Percentiles rank a stretch among this genome's conserved stretches.
Evolutionary conservation across 2,329 filamentous ascomycete species (phyloP).

Genomic region (Cadophora sp.): DNA sequence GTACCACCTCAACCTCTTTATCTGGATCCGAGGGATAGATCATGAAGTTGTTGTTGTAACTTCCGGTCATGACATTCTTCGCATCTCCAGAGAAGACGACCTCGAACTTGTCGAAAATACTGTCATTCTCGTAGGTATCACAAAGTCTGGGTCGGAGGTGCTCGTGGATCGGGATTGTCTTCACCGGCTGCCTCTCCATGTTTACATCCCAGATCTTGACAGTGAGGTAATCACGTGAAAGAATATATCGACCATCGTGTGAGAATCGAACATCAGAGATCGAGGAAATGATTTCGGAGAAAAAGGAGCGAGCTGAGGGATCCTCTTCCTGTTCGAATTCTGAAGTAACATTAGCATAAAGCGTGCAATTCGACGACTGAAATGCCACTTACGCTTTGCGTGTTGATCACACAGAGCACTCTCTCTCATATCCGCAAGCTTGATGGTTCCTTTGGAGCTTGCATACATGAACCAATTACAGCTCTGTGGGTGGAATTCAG

Average conservation of each 20-base stretch:
- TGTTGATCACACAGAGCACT: slow-evolving; percentile 96
- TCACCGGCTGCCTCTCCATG: slow-evolving; percentile 97
- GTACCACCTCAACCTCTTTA: slow-evolving; percentile 94
- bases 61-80: slow-evolving; percentile 99
- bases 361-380: not conserved
- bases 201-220: slow-evolving; percentile 99
- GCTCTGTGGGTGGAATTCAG: slow-evolving; percentile 94
- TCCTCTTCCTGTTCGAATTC: slow-evolving; percentile 99
- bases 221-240: slow-evolving; percentile 96
- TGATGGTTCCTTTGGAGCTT: slow-evolving; percentile 98
- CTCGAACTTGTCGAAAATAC: slow-evolving; percentile 99
- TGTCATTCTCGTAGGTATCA: slow-evolving; percentile 99
- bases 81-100: slow-evolving; percentile 98
- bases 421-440: slow-evolving; percentile 97
- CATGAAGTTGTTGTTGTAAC: slow-evolving; percentile 99
- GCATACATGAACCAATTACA: slow-evolving; percentile 99
- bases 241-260: slow-evolving; percentile 93
- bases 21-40: slow-evolving; percentile 97
- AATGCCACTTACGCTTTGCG: slow-evolving; percentile 74
- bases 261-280: slow-evolving; percentile 99
- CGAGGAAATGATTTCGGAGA: slow-evolving; percentile 99
- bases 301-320: slow-evolving; percentile 95
- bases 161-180: slow-evolving; percentile 98
- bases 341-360: slow-evolving; percentile 48
- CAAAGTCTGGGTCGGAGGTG: slow-evolving; percentile 92